Conservation (phyloP, 2,329 filamentous ascomycete species). For the Fonsecaea nubica region DNA sequence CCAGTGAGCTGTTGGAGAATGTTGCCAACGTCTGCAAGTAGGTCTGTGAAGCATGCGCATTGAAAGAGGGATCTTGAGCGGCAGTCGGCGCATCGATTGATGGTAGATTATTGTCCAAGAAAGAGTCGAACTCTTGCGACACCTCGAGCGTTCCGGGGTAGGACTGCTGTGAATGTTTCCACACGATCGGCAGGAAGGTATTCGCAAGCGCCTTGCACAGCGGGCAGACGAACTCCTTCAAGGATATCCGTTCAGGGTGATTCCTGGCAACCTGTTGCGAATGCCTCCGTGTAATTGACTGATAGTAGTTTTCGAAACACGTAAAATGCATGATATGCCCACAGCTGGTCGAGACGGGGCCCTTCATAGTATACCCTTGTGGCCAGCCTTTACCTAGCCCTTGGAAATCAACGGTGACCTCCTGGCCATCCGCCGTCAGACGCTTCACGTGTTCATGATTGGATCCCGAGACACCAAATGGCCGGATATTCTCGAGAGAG, state of each 20-base stretch:
- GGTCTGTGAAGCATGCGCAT: constrained; percentile 19
- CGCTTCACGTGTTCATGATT: constrained; percentile 81
- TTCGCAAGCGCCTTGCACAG: constrained; percentile 97
- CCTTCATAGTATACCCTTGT: constrained; percentile 67
- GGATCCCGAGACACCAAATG: constrained; percentile 88
- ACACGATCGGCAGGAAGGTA: constrained; percentile 90
- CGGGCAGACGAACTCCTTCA: constrained; percentile 93
- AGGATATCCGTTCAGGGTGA: constrained; percentile 80
- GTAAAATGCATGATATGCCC: constrained; percentile 98
- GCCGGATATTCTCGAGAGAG: constrained; percentile 80
- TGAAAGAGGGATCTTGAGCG: constrained; percentile 34
- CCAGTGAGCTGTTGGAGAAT: constrained; percentile 34
- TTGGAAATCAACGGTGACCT: constrained; percentile 76
- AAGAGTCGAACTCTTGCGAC: constrained; percentile 68
- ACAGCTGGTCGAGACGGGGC: constrained; percentile 87
- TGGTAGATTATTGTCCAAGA: constrained; percentile 67
- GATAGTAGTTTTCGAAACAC: constrained; percentile 91
- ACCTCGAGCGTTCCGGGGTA: constrained; percentile 75
- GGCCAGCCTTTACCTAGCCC: constrained; percentile 90
- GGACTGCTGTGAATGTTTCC: constrained; percentile 88
- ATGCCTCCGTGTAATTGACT: constrained; percentile 82
- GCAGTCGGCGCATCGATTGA: constrained; percentile 42
- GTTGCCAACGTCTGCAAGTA: constrained; percentile 46
- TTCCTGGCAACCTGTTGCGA: constrained; percentile 91
- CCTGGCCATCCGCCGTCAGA: constrained; percentile 73